Evolutionary conservation across 176 grass and related monocot species (phyloP), one percentile per base, ranked within the genome.

Genomic region (Rhynchospora tenuis): DNA sequence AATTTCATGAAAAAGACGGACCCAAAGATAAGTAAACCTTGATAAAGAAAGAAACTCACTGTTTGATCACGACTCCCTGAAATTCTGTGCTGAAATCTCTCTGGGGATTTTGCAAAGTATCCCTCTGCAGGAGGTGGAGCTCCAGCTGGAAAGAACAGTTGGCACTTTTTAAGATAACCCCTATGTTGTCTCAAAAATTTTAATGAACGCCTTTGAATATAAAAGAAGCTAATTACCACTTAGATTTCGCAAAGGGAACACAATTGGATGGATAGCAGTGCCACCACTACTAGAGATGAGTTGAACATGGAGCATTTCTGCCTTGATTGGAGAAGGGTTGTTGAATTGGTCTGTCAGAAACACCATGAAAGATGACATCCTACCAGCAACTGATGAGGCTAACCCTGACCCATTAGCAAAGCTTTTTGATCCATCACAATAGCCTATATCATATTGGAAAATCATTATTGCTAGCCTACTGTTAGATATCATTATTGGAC

Each of bases 401-500:
- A 93, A 83, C 56, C 87, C 85, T 60, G 93, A 88, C 11, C 89
- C 89, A 70, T 93, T 93, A 14, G 87, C 93, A 83, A 89, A 84
- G 48, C 91, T 91, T 50, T 93, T 91, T 9, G 85, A 89, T 57
- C 87, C 80, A 44, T 96, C 27, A 26, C 85, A 93, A 42, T 88
- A 91, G 91, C 93, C 93, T 86, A 90, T 77, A 56, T 61, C 93
- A 92, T 59, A 71, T 47, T 73, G 31, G 0, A 9, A 67, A 67
- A 67, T 67, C 0, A 67, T 12, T 51, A 51, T 51, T 51, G 48
- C 48, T 7, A 51, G 48, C 48, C 11, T 51, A 51, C 48, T 51
- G 11, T 12, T 12, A 51, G 48, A 12, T 51, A 51, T 7, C 48
- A 8, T 51, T 13, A 51, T 51, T 51, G 48, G 6, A 51, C 48